Evolutionary conservation across 176 grass and related monocot species (phyloP), one percentile per base, ranked within the genome.

Genomic region (Rhynchospora pubera): DNA sequence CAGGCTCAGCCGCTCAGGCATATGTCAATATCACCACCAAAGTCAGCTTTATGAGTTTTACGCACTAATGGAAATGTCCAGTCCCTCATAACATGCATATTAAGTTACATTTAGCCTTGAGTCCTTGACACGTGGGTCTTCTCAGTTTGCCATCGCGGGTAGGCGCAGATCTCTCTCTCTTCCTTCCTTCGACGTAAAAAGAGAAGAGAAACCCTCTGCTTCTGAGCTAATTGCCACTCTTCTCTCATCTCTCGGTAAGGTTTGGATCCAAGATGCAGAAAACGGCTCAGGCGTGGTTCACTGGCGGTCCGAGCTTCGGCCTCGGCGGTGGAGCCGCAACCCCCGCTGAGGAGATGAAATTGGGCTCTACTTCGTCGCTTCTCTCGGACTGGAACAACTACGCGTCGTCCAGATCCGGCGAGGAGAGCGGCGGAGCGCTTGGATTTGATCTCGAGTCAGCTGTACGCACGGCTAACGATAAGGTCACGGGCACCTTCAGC

Each of bases 341-440:
- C 57, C 83, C 87, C 65, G n/a, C 46, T 5, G 77, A 63, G 30
- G 71, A 60, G 30, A 56, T 74, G 50, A 86, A 88, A 86, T 87
- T 65, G 21, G 77, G 82, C 15, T 19, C 69, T 5, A 28, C 83
- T 19, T 68, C 90, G 23, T 92, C 93, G 12, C 93, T 95, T 13
- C 92, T 99, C 74, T 83, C 96, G 32, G 93, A 99, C 72, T 99
- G 96, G 92, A 99, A 95, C 87, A 95, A 83, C 23, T 99, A 99
- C 82, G 96, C 96, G 2, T 79, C 96, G 65, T 51, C 87, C 52
- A 90, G 84, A 78, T 79, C 93, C 15, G 85, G 83, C 58, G 89
- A 89, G 8, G 87, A 87, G 12, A 85, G 74, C 30, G 84, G 81
- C 23, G 83, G 84, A 6, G 82, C 86, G 9, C 87, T 99, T 18